Conservation (phyloP, 1,284 basidiomycete species). For the Leccinum pseudoinsigne region DNA sequence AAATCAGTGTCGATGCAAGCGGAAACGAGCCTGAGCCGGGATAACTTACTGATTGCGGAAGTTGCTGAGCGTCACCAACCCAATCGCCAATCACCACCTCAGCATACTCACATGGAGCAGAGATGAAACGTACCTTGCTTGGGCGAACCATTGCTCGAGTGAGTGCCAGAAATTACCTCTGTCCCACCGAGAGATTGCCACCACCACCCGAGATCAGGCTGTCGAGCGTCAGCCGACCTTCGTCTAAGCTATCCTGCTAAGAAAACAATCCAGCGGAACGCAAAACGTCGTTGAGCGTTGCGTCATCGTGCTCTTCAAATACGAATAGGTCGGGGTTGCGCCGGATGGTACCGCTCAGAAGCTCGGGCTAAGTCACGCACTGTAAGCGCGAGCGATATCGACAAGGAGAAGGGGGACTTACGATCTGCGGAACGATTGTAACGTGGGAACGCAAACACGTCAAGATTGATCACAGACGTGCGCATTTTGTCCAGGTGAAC, state of each 20-base stretch:
- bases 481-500: slow-evolving; percentile 52
- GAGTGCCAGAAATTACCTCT: slow-evolving; percentile 60
- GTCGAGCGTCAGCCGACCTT: slow-evolving; percentile 32
- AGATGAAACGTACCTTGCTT: slow-evolving; percentile 32
- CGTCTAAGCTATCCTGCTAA: slow-evolving; percentile 48
- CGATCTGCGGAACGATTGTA: slow-evolving; percentile 4
- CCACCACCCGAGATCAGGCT: slow-evolving; percentile 58
- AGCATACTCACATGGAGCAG: not conserved
- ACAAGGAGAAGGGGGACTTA: not conserved
- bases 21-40: no score
- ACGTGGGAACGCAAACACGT: slow-evolving; percentile 6
- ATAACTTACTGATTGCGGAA: slow-evolving; percentile 31
- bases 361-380: not conserved
- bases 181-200: slow-evolving; percentile 68
- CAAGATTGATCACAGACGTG: slow-evolving; percentile 30
- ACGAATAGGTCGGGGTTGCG: slow-evolving; percentile 58
- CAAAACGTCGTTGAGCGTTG: slow-evolving; percentile 53
- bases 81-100: not conserved
- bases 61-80: slow-evolving; percentile 30
- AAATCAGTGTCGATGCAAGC: not conserved
- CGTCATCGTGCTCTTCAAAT: slow-evolving; percentile 73
- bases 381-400: not conserved
- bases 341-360: slow-evolving; percentile 49
- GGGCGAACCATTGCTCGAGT: slow-evolving; percentile 38
- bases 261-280: slow-evolving; percentile 55